Evolutionary conservation across 805 yeast genomes (phyloP).

Genomic region (Maudiozyma saulgeensis): DNA sequence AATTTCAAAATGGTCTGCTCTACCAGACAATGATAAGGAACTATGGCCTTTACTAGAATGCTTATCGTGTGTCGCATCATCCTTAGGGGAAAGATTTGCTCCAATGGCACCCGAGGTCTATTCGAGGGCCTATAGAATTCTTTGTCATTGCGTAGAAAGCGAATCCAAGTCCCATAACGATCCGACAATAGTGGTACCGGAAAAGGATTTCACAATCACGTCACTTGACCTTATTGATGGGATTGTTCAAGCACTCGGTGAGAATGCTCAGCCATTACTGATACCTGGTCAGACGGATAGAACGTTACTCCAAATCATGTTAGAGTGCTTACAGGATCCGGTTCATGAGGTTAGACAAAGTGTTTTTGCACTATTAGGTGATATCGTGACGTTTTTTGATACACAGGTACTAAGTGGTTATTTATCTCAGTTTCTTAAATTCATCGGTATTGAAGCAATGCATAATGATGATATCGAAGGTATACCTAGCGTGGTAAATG

Average conservation of each 20-base stretch:
- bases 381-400: slow-evolving; percentile 58
- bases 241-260: slow-evolving; percentile 76
- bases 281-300: slow-evolving; percentile 26
- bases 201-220: slow-evolving; percentile 82
- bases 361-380: slow-evolving; percentile 85
- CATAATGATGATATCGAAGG: slow-evolving; percentile 30
- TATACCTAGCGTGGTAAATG: slow-evolving; percentile 40
- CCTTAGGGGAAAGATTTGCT: slow-evolving; percentile 73
- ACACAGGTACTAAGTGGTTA: slow-evolving; percentile 29
- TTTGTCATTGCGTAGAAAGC: slow-evolving; percentile 56
- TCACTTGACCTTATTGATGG: slow-evolving; percentile 89
- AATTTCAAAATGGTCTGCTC: slow-evolving; percentile 65
- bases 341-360: slow-evolving; percentile 87
- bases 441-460: slow-evolving; percentile 60
- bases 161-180: slow-evolving; percentile 56
- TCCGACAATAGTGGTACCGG: slow-evolving; percentile 66
- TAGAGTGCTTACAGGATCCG: slow-evolving; percentile 65
- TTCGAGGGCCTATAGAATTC: slow-evolving; percentile 61
- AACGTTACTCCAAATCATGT: slow-evolving; percentile 49
- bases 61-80: slow-evolving; percentile 82
- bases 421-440: slow-evolving; percentile 40
- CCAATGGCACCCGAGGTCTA: slow-evolving; percentile 86
- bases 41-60: slow-evolving; percentile 91
- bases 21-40: slow-evolving; percentile 71
- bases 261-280: slow-evolving; percentile 41